Percentiles rank a stretch among this genome's conserved stretches.
Evolutionary conservation across 202 grass and related monocot genomes (phyloP).

Genomic region (Setaria italica): DNA sequence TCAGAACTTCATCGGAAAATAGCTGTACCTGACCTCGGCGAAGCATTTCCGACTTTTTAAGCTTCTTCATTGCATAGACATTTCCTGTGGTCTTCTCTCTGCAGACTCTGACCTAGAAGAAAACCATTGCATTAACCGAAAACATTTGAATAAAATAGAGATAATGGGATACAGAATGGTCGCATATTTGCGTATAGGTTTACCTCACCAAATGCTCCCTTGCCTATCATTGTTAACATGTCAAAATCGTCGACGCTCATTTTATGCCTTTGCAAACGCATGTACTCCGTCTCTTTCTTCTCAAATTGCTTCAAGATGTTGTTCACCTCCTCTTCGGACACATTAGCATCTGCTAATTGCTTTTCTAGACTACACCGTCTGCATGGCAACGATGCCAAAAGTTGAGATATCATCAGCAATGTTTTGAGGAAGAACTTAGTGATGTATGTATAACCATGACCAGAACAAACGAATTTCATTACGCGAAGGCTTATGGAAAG

Average conservation of each 20-base stretch:
- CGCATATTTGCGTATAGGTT: conserved; percentile 36
- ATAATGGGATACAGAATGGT: not conserved
- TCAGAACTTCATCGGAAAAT: conserved; percentile 28
- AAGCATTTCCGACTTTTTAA: conserved; percentile 98
- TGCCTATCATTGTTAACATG: conserved; percentile 91
- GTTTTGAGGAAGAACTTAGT: not conserved
- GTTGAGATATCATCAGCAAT: conserved; percentile 17
- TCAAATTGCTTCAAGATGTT: conserved; percentile 93
- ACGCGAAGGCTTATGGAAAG: not conserved
- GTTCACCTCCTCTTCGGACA: conserved; percentile 88
- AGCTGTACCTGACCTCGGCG: conserved; percentile 83
- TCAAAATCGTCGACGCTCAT: conserved; percentile 98
- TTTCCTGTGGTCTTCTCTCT: conserved; percentile 86
- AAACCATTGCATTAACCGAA: conserved; percentile 29
- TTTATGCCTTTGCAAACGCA: conserved; percentile 97
- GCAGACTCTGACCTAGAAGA: conserved; percentile 89
- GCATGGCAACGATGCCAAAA: conserved; percentile 17
- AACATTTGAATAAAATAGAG: not conserved
- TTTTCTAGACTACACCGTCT: conserved; percentile 90
- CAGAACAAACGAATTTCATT: not conserved
- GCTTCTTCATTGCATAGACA: conserved; percentile 99
- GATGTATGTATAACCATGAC: not conserved
- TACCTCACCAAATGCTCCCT: conserved; percentile 99
- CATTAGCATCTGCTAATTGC: conserved; percentile 82
- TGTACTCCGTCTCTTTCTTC: conserved; percentile 97